Evolutionary conservation across 148 eudicot species (phyloP).

Genomic region (Fallopia convolvulus): DNA sequence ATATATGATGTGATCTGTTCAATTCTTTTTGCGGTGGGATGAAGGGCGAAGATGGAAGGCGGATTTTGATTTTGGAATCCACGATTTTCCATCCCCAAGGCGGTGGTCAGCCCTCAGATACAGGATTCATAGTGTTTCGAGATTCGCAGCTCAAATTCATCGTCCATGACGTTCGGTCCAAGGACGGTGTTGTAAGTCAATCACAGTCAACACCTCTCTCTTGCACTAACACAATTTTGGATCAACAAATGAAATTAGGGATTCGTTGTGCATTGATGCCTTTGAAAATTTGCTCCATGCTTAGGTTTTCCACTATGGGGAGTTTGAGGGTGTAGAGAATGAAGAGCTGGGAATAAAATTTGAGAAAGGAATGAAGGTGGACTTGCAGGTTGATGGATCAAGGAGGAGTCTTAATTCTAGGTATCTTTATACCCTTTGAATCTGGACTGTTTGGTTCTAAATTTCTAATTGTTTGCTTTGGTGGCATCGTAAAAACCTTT

Average conservation of each 20-base stretch:
- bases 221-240: not conserved
- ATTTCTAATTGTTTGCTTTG: not conserved
- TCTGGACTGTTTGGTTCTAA: not conserved
- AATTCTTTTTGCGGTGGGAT: not conserved
- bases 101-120: conserved; percentile 84
- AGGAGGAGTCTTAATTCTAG: conserved; percentile 70
- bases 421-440: conserved; percentile 19
- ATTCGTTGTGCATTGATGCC: not conserved
- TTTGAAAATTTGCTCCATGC: not conserved
- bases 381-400: conserved; percentile 43
- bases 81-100: conserved; percentile 92
- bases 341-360: conserved; percentile 18
- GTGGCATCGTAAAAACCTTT: not conserved
- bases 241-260: not conserved
- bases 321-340: conserved; percentile 32
- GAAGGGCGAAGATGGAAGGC: conserved; percentile 56
- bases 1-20: not conserved
- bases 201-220: not conserved
- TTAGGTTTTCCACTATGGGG: conserved; percentile 75
- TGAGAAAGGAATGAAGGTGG: conserved; percentile 42
- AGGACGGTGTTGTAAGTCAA: conserved; percentile 48
- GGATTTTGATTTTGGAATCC: conserved; percentile 44
- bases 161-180: conserved; percentile 72
- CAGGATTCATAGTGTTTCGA: conserved; percentile 40
- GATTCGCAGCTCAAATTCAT: conserved; percentile 40